These are phyloP conservation scores for Jaapia argillacea DNA, from an alignment of 768 basidiomycete genomes.

Conservation along the genomic window DNA sequence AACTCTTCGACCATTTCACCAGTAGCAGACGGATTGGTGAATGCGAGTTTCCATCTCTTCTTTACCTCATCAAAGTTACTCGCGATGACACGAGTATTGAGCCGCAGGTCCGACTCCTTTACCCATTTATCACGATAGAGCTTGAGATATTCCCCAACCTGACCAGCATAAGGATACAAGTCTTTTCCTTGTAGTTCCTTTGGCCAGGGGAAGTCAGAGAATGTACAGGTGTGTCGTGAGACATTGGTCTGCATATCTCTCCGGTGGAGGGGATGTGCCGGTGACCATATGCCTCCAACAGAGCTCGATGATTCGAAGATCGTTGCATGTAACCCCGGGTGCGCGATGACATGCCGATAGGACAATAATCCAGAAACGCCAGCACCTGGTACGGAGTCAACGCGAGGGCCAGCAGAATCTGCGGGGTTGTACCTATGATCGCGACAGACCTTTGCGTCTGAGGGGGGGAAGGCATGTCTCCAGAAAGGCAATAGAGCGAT, in stretches of 20 bases:
- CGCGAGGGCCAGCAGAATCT: neutral
- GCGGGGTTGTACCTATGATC: neutral
- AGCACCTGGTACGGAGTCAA: neutral
- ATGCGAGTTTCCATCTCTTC: neutral
- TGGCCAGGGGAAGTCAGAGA: neutral
- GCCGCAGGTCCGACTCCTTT: neutral
- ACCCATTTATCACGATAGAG: neutral
- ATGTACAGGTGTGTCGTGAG: neutral
- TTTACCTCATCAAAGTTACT: neutral
- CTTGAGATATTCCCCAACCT: neutral
- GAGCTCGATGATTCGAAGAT: neutral
- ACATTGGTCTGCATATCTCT: neutral
- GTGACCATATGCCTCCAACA: neutral
- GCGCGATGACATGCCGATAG: neutral
- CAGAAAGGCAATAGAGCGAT: too few species aligned
- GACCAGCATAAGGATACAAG: neutral
- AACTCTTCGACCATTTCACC: neutral
- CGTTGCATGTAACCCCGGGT: neutral
- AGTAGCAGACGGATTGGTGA: neutral
- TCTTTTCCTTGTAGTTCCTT: neutral
- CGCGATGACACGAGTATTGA: neutral
- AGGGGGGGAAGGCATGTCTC: too few species aligned
- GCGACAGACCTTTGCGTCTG: too few species aligned
- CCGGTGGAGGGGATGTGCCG: neutral
- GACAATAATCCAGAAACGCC: neutral